Base-by-base conservation (phyloP, 225 moss, liverwort and hornwort species). In the Physcomitrium patens region DNA sequence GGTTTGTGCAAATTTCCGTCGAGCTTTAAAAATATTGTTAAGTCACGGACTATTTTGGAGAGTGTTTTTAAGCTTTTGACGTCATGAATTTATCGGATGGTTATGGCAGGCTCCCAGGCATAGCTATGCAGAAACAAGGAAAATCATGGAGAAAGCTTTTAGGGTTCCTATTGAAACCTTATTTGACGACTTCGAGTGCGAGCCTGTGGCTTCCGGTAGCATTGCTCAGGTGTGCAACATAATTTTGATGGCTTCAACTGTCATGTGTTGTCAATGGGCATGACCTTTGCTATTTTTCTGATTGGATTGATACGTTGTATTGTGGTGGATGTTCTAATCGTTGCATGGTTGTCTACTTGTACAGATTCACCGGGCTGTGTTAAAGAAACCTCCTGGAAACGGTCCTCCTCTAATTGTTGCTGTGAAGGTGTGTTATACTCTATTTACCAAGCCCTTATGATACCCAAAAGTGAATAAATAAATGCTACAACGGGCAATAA, bases 181-280 rank as follows among this genome's bases (percentile, higher is more conserved):
- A n/a, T 93, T 93, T 83, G 89, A 91, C 56, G 87, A 91, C 44
- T 90, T 93, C 73, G 87, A 87, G 58, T 83, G 86, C 76, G 85
- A 85, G 37, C 91, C 93, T 55, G 85, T 93, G 75, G 93, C 93
- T 41, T 93, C 93, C 54, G 93, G 93, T 69, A 93, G 93, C 81
- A 93, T 93, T 71, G 93, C 93, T 23, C 93, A 93, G 80, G 93
- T 93, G 68, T 66, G 72, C 10, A 13, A n/a, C 24, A 48, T 12
- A n/a, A 1, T 1, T 65, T 12, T 11, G 20, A 41, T 31, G 31
- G 8, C 9, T 22, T 14, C 57, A 58, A 22, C 37, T 0, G 58
- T 22, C 12, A 37, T 67, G 11, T 37, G 10, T 11, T 48, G 12
- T 76, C 31, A 43, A 44, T 64, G 64, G 64, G 64, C 26, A 43